Evolutionary conservation across 352 stramenopile species (phyloP), one percentile per base, ranked within the genome.

Genomic region (Globisporangium echinulatum): DNA sequence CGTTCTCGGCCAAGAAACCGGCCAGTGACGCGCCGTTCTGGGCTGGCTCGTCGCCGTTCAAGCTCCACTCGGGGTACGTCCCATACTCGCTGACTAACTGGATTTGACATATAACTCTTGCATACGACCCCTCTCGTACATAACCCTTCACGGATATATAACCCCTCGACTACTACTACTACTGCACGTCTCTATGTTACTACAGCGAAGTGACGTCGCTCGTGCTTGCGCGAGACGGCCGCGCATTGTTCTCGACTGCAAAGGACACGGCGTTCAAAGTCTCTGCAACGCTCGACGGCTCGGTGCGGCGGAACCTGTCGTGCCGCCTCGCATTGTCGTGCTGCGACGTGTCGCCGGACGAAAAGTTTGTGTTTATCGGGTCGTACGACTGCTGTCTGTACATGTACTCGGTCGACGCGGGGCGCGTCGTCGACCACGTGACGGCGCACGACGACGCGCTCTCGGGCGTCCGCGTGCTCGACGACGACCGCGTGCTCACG

Each of bases 381-480:
- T 92, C 82, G 15, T 87, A 71, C 77, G 86, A 95, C 64, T 87
- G 87, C 54, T 86, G 78, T 50, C 75, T 95, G 44, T 93, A 93
- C 70, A 94, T 95, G 85, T 92, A 92, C 52, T 91, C 82, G 13
- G 82, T 94, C 55, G 86, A 94, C 36, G 79, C 85, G 14, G 86
- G 86, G 0, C 83, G 82, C 11, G 77, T 95, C 0, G 75, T 92
- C 40, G 82, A 92, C 52, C 84, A 94, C 52, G 80, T 90, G 39
- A 87, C 75, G 8, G 86, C 84, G 7, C 85, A 95, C 52, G 82
- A 91, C 47, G 82, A 92, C 49, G 79, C 80, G 10, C 64, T 95
- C 19, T 90, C 82, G 7, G 82, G 73, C 25, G 71, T 95, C 46
- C 86, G 79, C 38, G 85, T 94, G 8, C 79, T 81, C 49, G 82